These are phyloP conservation scores for Vigna angularis DNA, from an alignment of 306 rosid genomes.

Conservation along the genomic window DNA sequence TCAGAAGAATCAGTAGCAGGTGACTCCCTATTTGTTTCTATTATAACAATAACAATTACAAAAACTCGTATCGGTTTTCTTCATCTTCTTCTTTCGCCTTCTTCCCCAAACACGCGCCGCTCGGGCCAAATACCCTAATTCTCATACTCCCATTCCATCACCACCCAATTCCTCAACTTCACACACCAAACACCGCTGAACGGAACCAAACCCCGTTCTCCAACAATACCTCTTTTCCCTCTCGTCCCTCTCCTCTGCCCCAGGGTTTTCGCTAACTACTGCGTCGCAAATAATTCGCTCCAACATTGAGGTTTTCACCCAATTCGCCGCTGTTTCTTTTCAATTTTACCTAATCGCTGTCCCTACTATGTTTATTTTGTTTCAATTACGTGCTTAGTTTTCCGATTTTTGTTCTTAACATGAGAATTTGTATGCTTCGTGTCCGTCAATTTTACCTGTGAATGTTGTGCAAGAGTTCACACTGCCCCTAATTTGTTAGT, in stretches of 20 bases:
- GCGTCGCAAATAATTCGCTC: not conserved
- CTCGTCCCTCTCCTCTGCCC: slow-evolving; percentile 7
- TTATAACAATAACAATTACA: not conserved
- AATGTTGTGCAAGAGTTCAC: not conserved
- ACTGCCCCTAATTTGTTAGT: not conserved
- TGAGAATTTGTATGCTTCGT: not conserved
- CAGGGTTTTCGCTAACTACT: not conserved
- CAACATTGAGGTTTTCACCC: slow-evolving; percentile 6
- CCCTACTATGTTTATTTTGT: not conserved
- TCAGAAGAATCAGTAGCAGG: slow-evolving; percentile 40
- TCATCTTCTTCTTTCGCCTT: slow-evolving; percentile 3
- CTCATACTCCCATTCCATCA: not conserved
- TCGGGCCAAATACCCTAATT: not conserved
- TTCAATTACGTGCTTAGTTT: slow-evolving; percentile 15
- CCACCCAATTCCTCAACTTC: slow-evolving; percentile 14
- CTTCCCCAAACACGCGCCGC: slow-evolving; percentile 33
- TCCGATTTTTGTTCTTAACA: not conserved
- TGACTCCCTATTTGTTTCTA: slow-evolving; percentile 29
- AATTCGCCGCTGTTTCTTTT: slow-evolving; percentile 19
- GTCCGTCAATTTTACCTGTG: not conserved
- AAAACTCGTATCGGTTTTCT: not conserved
- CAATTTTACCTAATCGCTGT: slow-evolving; percentile 6
- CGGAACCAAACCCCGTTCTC: not conserved
- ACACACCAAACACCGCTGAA: not conserved
- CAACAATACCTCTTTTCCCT: not conserved